phyloP scores from a whole-genome alignment of 2,329 filamentous ascomycete genomes.

The Dothideomycetes sp. region DNA sequence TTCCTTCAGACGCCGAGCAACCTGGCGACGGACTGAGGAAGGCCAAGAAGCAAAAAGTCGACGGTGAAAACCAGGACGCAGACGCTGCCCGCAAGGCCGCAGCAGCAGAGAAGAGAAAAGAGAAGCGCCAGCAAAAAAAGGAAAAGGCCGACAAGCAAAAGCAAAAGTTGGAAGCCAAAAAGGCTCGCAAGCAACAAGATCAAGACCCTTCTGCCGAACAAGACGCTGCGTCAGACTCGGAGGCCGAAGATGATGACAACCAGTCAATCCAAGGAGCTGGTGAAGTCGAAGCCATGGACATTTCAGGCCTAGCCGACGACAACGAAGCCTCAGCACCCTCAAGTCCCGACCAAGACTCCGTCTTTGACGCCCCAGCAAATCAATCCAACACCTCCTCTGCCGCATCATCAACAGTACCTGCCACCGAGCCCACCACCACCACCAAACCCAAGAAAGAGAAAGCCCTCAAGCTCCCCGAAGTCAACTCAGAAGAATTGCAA shows the following conservation, averaged over 20 bases:
- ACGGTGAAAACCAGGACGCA: constrained; percentile 19
- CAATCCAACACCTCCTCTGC: constrained; percentile 38
- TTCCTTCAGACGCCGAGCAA: constrained; percentile 20
- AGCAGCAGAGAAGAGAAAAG: constrained; percentile 35
- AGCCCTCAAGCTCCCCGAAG: constrained; percentile 38
- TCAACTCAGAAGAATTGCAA: constrained; percentile 65
- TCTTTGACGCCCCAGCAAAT: constrained; percentile 30
- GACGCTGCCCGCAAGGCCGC: constrained; percentile 24
- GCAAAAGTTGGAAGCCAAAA: constrained; percentile 32
- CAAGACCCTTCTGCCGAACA: constrained; percentile 20
- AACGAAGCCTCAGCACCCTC: constrained; percentile 25
- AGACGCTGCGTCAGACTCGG: constrained; percentile 23
- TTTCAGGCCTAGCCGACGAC: constrained; percentile 16
- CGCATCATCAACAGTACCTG: constrained; percentile 36
- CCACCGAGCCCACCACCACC: constrained; percentile 22
- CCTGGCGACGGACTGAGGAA: constrained; percentile 31
- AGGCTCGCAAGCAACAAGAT: constrained; percentile 24
- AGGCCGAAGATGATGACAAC: constrained; percentile 20
- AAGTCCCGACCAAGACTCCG: constrained; percentile 30
- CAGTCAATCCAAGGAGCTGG: constrained; percentile 24
- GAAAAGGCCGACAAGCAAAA: constrained; percentile 29
- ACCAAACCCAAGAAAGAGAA: constrained; percentile 19
- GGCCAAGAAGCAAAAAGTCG: constrained; percentile 36
- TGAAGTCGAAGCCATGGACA: constrained; percentile 19
- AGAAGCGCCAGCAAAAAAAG: constrained; percentile 37